phyloP scores from a whole-genome alignment of 306 rosid species.

The Datisca glomerata region DNA sequence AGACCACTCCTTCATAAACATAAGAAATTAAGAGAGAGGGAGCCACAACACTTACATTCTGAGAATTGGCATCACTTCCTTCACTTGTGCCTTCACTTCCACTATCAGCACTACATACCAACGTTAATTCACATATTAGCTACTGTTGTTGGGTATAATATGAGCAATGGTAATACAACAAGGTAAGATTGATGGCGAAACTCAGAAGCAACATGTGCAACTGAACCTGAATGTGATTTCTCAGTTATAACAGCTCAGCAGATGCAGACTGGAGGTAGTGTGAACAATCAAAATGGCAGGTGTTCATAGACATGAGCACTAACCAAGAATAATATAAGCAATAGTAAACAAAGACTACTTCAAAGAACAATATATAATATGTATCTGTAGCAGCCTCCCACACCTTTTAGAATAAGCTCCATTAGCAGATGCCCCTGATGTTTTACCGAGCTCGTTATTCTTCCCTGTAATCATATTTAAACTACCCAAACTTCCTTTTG shows the following conservation, averaged over 20 bases:
- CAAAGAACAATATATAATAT: too few relatives aligned
- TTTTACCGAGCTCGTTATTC: constrained; percentile 63
- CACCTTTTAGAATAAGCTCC: constrained; percentile 90
- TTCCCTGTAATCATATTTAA: constrained; percentile 96
- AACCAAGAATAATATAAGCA: too few relatives aligned
- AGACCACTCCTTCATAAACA: too few relatives aligned
- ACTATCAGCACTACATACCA: constrained; percentile 83
- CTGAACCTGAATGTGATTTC: neutral
- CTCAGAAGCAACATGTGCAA: neutral
- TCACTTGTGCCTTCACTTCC: constrained; percentile 89
- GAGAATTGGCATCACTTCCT: constrained; percentile 88
- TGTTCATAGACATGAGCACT: too few relatives aligned
- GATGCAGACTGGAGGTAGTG: too few relatives aligned
- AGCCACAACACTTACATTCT: constrained; percentile 56
- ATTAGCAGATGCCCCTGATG: constrained; percentile 64
- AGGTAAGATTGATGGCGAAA: neutral
- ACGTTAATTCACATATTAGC: constrained; percentile 25
- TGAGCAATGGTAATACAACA: constrained; percentile 15
- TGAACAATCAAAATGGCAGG: too few relatives aligned
- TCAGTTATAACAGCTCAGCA: too few relatives aligned
- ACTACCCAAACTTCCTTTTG: constrained; percentile 96
- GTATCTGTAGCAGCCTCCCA: constrained; percentile 5
- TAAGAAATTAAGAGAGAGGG: too few relatives aligned
- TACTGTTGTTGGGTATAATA: constrained; percentile 11
- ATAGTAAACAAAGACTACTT: too few relatives aligned